Evolutionary conservation across 2,329 filamentous ascomycete genomes (phyloP).

Genomic region (Coniosporium tulheliwenetii): DNA sequence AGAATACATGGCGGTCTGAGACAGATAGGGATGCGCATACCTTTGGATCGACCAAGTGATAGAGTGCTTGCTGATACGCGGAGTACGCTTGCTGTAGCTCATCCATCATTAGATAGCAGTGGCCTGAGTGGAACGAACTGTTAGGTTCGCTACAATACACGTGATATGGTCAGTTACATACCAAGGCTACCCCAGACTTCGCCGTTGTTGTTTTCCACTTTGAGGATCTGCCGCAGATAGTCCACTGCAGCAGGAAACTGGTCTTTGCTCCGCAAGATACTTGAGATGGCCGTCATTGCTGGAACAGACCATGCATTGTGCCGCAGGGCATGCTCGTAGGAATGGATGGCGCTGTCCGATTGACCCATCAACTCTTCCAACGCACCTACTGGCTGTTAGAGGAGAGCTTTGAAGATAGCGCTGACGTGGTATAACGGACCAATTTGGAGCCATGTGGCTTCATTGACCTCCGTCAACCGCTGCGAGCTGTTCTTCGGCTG

Average conservation of each 20-base stretch:
- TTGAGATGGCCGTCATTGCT: conserved; percentile 88
- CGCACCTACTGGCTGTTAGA: conserved; percentile 41
- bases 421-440: conserved; percentile 42
- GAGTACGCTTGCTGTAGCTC: conserved; percentile 93
- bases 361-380: conserved; percentile 79
- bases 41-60: conserved; percentile 87
- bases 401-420: conserved; percentile 1
- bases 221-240: conserved; percentile 78
- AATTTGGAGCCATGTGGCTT: conserved; percentile 81
- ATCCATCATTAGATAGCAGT: conserved; percentile 98
- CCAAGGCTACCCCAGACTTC: conserved; percentile 94
- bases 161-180: conserved; percentile 25
- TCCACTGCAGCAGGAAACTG: conserved; percentile 90
- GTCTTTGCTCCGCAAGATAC: conserved; percentile 80
- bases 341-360: conserved; percentile 72
- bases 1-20: not conserved
- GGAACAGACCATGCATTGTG: conserved; percentile 79
- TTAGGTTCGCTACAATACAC: conserved; percentile 5
- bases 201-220: conserved; percentile 76
- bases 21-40: conserved; percentile 29
- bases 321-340: conserved; percentile 78
- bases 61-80: conserved; percentile 87
- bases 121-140: conserved; percentile 40
- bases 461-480: conserved; percentile 65
- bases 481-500: conserved; percentile 53